Conservation (phyloP, 768 basidiomycete genomes). For the Lyophyllum decastes region DNA sequence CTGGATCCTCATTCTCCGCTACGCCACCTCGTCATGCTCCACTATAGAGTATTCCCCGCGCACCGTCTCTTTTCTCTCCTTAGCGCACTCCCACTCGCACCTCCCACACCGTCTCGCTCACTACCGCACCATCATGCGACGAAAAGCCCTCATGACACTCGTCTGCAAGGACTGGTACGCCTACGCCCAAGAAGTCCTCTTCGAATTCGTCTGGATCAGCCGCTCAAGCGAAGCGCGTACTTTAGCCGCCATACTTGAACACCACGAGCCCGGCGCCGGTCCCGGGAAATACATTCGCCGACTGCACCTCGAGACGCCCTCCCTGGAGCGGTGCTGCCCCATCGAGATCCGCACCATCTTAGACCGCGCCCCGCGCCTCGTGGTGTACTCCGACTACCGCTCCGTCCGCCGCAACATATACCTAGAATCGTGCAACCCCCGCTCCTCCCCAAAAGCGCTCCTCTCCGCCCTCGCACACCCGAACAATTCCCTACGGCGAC, state of each 20-base stretch:
- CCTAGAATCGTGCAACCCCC: slow-evolving; percentile 42
- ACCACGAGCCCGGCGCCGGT: slow-evolving; percentile 30
- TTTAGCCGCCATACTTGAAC: slow-evolving; percentile 35
- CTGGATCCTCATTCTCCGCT: slow-evolving; percentile 66
- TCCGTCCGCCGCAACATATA: slow-evolving; percentile 59
- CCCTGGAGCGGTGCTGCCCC: slow-evolving; percentile 65
- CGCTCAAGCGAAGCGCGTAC: slow-evolving; percentile 50
- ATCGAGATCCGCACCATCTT: slow-evolving; percentile 69
- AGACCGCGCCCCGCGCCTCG: slow-evolving; percentile 59
- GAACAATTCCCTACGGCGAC: slow-evolving; percentile 50
- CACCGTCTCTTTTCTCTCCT: slow-evolving; percentile 60
- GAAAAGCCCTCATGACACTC: slow-evolving; percentile 51
- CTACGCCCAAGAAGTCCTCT: slow-evolving; percentile 56
- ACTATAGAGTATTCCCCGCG: slow-evolving; percentile 42
- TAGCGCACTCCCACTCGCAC: slow-evolving; percentile 37
- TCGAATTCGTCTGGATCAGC: slow-evolving; percentile 72
- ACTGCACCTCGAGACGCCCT: slow-evolving; percentile 70
- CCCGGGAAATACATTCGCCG: slow-evolving; percentile 57
- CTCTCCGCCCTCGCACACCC: slow-evolving; percentile 60
- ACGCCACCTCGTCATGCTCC: slow-evolving; percentile 46
- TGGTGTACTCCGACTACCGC: slow-evolving; percentile 64
- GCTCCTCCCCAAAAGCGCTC: slow-evolving; percentile 56
- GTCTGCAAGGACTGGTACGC: slow-evolving; percentile 60
- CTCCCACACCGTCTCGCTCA: slow-evolving; percentile 35
- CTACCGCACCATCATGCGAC: slow-evolving; percentile 48